phyloP scores from a whole-genome alignment of 805 yeast species.

The Yarrowia keelungensis region DNA sequence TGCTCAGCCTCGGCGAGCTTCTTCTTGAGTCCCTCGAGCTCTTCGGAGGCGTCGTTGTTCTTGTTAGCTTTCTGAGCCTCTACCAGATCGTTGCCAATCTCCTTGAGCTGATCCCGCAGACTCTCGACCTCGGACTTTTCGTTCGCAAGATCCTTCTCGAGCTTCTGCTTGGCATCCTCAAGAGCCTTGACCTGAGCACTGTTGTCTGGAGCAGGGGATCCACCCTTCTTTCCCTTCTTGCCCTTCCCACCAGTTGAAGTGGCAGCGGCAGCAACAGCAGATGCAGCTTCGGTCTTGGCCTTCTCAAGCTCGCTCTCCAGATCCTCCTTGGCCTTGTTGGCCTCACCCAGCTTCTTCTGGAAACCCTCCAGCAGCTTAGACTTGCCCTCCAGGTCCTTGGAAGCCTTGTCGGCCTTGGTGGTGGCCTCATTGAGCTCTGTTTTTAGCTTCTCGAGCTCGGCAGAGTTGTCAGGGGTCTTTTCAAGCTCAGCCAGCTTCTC shows the following conservation, averaged over 20 bases:
- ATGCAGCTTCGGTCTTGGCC: slow-evolving; percentile 21
- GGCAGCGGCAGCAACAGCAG: slow-evolving; percentile 34
- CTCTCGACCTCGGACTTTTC: slow-evolving; percentile 61
- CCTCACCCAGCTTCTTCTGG: slow-evolving; percentile 34
- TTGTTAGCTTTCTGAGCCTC: slow-evolving; percentile 51
- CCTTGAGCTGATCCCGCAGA: slow-evolving; percentile 75
- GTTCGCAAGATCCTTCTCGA: slow-evolving; percentile 33
- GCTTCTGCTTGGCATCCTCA: slow-evolving; percentile 37
- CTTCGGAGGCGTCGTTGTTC: slow-evolving; percentile 20
- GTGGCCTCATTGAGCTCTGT: slow-evolving; percentile 4
- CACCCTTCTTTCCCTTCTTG: slow-evolving; percentile 43
- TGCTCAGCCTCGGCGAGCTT: slow-evolving; percentile 41
- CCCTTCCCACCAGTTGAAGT: slow-evolving; percentile 34
- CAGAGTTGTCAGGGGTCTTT: neutral
- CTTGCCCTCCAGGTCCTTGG: slow-evolving; percentile 23
- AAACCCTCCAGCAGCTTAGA: slow-evolving; percentile 24
- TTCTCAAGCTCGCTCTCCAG: slow-evolving; percentile 38
- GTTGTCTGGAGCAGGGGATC: slow-evolving; percentile 28
- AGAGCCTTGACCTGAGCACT: slow-evolving; percentile 35
- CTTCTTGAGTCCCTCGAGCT: slow-evolving; percentile 36
- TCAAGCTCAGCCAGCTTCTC: slow-evolving; percentile 23
- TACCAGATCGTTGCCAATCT: slow-evolving; percentile 81
- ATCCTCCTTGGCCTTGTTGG: slow-evolving; percentile 36
- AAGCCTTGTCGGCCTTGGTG: neutral
- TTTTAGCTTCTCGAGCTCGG: slow-evolving; percentile 20